Base-by-base conservation (phyloP, 2,329 filamentous ascomycete genomes). In the Coniochaeta hoffmannii region DNA sequence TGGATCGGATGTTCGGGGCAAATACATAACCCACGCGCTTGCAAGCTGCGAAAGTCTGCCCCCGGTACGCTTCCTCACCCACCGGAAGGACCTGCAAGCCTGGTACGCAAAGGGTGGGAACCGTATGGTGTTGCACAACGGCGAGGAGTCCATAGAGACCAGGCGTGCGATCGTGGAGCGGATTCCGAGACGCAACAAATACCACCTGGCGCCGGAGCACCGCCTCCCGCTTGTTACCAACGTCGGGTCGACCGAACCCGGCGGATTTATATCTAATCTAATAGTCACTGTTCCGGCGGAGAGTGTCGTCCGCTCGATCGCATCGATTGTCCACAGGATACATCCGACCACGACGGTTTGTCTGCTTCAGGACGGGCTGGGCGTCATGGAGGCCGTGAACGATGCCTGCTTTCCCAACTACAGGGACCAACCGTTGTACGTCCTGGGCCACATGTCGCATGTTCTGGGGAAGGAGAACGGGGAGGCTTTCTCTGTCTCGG, bases 311-410 rank as follows among this genome's bases (percentile, higher is more conserved):
- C 30, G 56, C 8, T 62, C 62, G 1, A 54, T 72, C 28, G 49
- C 55, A 26, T 55, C 57, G 12, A 61, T 72, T 11, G 31, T 22
- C 8, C 63, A 68, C 54, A 61, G 69, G 34, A 65, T 72, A 49
- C 64, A 69, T 55, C 61, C 65, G 28, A 61, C 62, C 26, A 69
- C 69, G 15, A 67, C 67, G 1, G 63, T 72, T 32, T 70, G 67
- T 41, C 64, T 72, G 11, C 22, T 71, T 7, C 69, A 71, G 56
- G 60, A 66, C 22, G 69, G 92, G 1, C 82, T 97, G 69, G 93
- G 94, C 0, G 75, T 90, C 1, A 76, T 90, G n/a, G 91, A 97
- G 51, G 80, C 85, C 51, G 78, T 97, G 38, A 90, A 90, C 63
- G 71, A 78, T 32, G 69, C 79, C 11, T 69, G 95, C 28, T 97